phyloP scores from a whole-genome alignment of 805 yeast species.

The Teunomyces gatunensis region DNA sequence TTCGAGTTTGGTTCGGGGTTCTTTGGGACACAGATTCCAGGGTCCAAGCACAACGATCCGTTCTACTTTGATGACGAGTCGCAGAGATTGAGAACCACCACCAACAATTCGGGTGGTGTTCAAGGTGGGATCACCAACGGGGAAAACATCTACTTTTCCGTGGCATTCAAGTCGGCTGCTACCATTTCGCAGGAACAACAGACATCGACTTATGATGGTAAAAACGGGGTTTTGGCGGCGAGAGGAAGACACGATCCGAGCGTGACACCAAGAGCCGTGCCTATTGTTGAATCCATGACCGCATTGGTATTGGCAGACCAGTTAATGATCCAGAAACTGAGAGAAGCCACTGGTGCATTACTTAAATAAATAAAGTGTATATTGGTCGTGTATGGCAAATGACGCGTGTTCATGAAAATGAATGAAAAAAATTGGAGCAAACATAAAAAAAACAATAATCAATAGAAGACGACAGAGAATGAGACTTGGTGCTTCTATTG shows the following conservation, averaged over 20 bases:
- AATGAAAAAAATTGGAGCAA: too few species aligned
- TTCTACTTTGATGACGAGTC: constrained; percentile 61
- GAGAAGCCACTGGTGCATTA: constrained; percentile 45
- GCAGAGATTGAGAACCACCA: constrained; percentile 73
- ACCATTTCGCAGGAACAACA: constrained; percentile 91
- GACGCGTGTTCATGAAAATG: constrained; percentile 1
- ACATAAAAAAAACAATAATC: too few species aligned
- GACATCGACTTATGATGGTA: constrained; percentile 87
- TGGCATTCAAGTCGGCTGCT: constrained; percentile 98
- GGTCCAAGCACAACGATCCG: constrained; percentile 91
- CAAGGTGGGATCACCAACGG: constrained; percentile 99
- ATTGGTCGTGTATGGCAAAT: not conserved
- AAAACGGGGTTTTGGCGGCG: constrained; percentile 84
- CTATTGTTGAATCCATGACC: constrained; percentile 97
- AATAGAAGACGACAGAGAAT: not conserved
- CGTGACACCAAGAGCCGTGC: constrained; percentile 97
- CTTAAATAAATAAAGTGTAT: constrained; percentile 4
- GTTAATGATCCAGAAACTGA: constrained; percentile 77
- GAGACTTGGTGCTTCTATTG: constrained; percentile 5
- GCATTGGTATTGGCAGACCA: constrained; percentile 92
- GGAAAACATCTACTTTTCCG: constrained; percentile 88
- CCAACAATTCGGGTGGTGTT: constrained; percentile 94
- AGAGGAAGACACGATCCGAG: constrained; percentile 98
- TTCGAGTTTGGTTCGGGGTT: constrained; percentile 98
- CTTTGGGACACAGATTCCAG: constrained; percentile 83